Evolutionary conservation across 2,329 filamentous ascomycete species (phyloP).

Genomic region (Phaeosphaeriaceae sp.): DNA sequence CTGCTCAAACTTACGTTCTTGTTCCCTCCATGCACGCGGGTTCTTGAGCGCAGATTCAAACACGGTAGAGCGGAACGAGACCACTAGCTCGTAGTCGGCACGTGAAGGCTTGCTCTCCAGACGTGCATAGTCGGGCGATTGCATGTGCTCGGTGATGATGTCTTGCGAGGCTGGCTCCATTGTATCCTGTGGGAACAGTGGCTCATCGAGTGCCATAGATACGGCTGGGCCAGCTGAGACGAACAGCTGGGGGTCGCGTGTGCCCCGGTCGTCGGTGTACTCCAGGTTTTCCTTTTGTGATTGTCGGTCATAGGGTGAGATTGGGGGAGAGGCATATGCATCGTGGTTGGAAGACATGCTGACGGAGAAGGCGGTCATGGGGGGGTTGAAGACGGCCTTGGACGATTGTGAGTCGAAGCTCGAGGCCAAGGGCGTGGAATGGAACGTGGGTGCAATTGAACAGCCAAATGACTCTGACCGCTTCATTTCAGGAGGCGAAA

Average conservation of each 20-base stretch:
- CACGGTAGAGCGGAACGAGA: constrained; percentile 43
- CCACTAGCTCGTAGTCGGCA: constrained; percentile 46
- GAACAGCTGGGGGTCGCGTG: constrained; percentile 47
- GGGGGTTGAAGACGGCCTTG: constrained; percentile 26
- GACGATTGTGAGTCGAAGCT: constrained; percentile 37
- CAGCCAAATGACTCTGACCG: constrained; percentile 48
- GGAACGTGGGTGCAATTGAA: constrained; percentile 29
- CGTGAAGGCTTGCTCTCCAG: constrained; percentile 41
- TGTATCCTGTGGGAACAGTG: constrained; percentile 44
- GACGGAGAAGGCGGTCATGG: constrained; percentile 26
- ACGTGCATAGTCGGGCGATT: constrained; percentile 35
- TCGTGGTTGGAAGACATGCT: constrained; percentile 32
- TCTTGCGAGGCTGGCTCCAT: constrained; percentile 29
- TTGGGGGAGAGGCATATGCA: constrained; percentile 49
- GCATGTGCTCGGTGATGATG: constrained; percentile 45
- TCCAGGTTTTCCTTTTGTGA: constrained; percentile 48
- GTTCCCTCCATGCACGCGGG: constrained; percentile 46
- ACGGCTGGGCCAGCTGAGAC: constrained; percentile 31
- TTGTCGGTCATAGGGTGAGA: constrained; percentile 46
- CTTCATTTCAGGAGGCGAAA: constrained; percentile 51
- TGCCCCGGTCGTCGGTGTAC: constrained; percentile 31
- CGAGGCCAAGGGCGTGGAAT: constrained; percentile 25
- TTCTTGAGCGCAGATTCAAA: constrained; percentile 45
- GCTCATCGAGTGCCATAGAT: constrained; percentile 38
- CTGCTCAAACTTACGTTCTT: constrained; percentile 61